Evolutionary conservation across 352 stramenopile genomes (phyloP).

Genomic region (Saprolegnia parasitica): DNA sequence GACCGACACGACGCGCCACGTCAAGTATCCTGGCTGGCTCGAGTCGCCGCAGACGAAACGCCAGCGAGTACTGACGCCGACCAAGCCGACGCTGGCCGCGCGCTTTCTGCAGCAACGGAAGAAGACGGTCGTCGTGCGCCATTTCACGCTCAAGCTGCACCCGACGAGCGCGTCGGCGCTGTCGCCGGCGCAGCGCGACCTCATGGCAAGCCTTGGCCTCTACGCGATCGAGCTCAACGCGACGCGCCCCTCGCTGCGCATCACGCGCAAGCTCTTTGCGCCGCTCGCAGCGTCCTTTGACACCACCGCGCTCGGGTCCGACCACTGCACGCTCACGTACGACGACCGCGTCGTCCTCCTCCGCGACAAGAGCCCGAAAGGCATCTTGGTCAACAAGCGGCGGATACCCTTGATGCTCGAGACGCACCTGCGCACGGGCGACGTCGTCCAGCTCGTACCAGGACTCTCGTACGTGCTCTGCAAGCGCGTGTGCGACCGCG

Average conservation of each 20-base stretch:
- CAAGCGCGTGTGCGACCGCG: neutral
- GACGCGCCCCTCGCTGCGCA: neutral
- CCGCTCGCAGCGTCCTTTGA: neutral
- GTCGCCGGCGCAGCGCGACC: neutral
- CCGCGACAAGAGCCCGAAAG: neutral
- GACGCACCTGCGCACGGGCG: neutral
- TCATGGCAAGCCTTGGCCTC: neutral
- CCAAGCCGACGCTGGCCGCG: neutral
- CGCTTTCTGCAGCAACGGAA: neutral
- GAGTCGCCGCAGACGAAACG: neutral
- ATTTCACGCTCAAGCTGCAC: slow-evolving; percentile 5
- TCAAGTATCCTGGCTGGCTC: neutral
- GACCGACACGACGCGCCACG: slow-evolving; percentile 6
- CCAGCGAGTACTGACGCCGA: neutral
- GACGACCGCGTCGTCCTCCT: neutral
- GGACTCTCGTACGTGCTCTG: neutral
- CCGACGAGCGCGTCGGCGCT: neutral
- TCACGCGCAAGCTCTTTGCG: neutral
- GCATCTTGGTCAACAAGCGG: slow-evolving; percentile 15
- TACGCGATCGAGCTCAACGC: neutral
- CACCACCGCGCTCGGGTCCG: neutral
- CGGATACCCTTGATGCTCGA: neutral
- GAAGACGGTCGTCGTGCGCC: neutral
- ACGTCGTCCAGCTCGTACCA: neutral
- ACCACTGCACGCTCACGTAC: slow-evolving; percentile 2